A percentile compares a stretch with the other conserved stretches of the same genome.
These are phyloP conservation scores for Trichoderma koningii DNA, from an alignment of 2,329 filamentous ascomycete species.

Conservation along the genomic window DNA sequence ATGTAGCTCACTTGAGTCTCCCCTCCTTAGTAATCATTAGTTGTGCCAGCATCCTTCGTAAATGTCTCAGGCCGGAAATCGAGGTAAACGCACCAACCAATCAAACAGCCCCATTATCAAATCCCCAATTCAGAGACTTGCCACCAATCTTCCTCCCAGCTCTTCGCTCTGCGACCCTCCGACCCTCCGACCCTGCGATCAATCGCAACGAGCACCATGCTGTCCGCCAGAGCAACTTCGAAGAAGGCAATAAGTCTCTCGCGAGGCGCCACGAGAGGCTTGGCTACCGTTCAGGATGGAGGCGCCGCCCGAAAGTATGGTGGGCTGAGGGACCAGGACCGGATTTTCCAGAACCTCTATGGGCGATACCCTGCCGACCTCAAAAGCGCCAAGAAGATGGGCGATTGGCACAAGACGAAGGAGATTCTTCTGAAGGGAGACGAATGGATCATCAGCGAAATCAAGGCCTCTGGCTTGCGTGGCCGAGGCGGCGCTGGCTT, in stretches of 20 bases:
- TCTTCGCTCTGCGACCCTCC: slow-evolving; percentile 29
- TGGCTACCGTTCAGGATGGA: slow-evolving; percentile 79
- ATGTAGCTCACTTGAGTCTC: no score
- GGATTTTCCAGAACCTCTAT: slow-evolving; percentile 99
- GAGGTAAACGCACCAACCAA: slow-evolving; percentile 5
- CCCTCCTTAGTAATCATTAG: no score
- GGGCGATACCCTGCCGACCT: slow-evolving; percentile 87
- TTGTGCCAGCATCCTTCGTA: background rate
- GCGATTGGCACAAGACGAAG: slow-evolving; percentile 99
- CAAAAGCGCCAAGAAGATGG: slow-evolving; percentile 94
- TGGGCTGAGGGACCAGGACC: slow-evolving; percentile 91
- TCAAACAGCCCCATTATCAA: slow-evolving; percentile 20
- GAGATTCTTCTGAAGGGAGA: slow-evolving; percentile 96
- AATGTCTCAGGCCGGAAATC: slow-evolving; percentile 9
- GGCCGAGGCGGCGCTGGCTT: slow-evolving; percentile 97
- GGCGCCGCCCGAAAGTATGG: slow-evolving; percentile 74
- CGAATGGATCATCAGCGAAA: slow-evolving; percentile 97
- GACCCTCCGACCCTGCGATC: slow-evolving; percentile 31
- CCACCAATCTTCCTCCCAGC: slow-evolving; percentile 41
- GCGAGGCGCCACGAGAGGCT: slow-evolving; percentile 60
- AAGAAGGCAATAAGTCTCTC: slow-evolving; percentile 45
- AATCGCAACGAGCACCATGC: slow-evolving; percentile 42
- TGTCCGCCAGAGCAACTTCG: slow-evolving; percentile 49
- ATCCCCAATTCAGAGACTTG: slow-evolving; percentile 20
- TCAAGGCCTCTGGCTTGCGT: slow-evolving; percentile 94